phyloP scores from a whole-genome alignment of 2,329 filamentous ascomycete species.

The Botrytis sinoallii region DNA sequence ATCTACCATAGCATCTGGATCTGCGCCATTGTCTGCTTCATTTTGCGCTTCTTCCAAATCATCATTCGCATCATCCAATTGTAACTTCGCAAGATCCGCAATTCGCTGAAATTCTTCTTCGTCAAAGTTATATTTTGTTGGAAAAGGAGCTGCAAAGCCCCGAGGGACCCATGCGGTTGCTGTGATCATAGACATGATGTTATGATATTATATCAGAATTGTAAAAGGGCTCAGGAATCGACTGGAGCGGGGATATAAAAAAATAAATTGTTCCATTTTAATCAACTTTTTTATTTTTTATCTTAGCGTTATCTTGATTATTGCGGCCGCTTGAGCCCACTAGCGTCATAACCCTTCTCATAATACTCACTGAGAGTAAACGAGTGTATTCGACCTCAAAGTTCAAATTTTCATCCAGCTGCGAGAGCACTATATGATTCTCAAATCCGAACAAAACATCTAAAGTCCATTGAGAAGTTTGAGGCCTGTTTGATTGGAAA shows the following conservation, averaged over 20 bases:
- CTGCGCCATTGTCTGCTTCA: conserved; percentile 33
- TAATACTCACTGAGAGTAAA: background rate
- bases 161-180: conserved; percentile 57
- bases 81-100: conserved; percentile 55
- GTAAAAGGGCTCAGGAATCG: conserved; percentile 2
- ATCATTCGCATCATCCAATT: conserved; percentile 84
- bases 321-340: conserved; percentile 15
- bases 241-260: conserved; percentile 14
- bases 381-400: background rate
- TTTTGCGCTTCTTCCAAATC: conserved; percentile 63
- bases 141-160: conserved; percentile 57
- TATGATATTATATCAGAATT: background rate
- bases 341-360: background rate
- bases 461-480: background rate
- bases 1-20: conserved; percentile 42
- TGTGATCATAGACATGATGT: conserved; percentile 51
- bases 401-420: background rate
- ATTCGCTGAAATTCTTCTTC: conserved; percentile 58
- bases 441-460: background rate
- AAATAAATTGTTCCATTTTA: conserved; percentile 12
- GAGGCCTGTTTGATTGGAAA: background rate
- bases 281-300: conserved; percentile 17
- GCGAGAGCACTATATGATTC: background rate
- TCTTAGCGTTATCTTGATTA: conserved; percentile 15
- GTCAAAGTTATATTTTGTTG: conserved; percentile 55